Evolutionary conservation across 805 yeast species (phyloP), one percentile per base, ranked within the genome.

Genomic region (Scheffersomyces stipitis): DNA sequence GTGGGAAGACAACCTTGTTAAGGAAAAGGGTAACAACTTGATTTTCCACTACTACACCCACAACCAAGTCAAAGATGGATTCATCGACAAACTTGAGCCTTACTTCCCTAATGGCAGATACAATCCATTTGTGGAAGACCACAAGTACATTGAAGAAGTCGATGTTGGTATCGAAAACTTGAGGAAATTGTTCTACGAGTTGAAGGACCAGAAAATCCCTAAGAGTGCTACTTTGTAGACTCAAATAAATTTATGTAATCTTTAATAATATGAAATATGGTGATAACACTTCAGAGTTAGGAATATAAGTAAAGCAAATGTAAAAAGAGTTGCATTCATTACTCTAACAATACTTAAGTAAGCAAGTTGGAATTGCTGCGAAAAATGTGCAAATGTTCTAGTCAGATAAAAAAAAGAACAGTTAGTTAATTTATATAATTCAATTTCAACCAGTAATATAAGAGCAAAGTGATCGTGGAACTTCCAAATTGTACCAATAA

Each of bases 41-140:
- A 29, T 51, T 6, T 69, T 60, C 43, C 73, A 68, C 46, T 66
- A 60, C 32, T 67, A 64, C 42, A 51, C 61, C 5, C 53, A 46
- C 18, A 48, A 14, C 13, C 10, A n/a, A n/a, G 15, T 45, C 44
- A 27, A 31, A 18, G 20, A 31, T 14, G 28, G 31, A 13, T 26
- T 26, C 28, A 17, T 36, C 8, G 34, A 30, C 17, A 6, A 13
- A 18, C 23, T 38, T 3, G 16, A 28, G 12, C 30, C 15, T 7
- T 36, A 22, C 24, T 34, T 34, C 13, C 26, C 45, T 2, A 12
- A 27, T 5, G 45, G 45, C 1, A 31, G 45, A 28, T 14, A 20
- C 22, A 20, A 35, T 18, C 42, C 42, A 4, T 23, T 38, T 15
- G 30, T 13, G 18, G 12, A 3, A 8, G 36, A 33, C 10, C 31